Base-by-base conservation (phyloP, 2,329 filamentous ascomycete genomes). In the Penicillium sp. region DNA sequence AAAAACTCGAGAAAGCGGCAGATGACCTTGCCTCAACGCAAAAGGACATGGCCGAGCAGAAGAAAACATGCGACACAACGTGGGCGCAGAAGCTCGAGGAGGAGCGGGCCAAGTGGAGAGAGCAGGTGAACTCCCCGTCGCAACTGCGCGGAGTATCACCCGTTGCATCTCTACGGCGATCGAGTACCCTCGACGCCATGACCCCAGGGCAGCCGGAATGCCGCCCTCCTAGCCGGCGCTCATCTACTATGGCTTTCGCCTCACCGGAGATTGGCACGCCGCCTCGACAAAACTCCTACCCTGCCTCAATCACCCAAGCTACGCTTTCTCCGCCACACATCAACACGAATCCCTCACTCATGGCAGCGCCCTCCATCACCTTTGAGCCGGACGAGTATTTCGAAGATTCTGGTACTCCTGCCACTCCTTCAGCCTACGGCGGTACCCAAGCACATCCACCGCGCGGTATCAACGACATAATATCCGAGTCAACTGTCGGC, bases 401-500 rank as follows among this genome's bases (percentile, higher is more conserved):
- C 54, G 67, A 62, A n/a, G 65, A 68, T 50, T 62, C 68, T 10
- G 59, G 61, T 23, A 73, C 67, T 5, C 69, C 71, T 10, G 63
- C 61, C 12, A 72, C 72, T 2, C 75, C 75, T 16, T 73, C 74
- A 4, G 74, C 71, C 3, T 72, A 68, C 38, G 72, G 69, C 29
- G 71, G 69, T 27, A 66, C 66, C 1, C 69, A 72, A 45, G 71
- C 74, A 7, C 60, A 31, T 45, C 48, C 63, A 48, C 69, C 73
- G 6, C 86, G 87, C 55, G 85, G 88, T 7, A 82, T 89, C 56
- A 88, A 91, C 63, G 92, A 96, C 66, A 88, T 96, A 77, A 83
- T 94, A 31, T 95, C 90, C 2, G 89, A 90, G 7, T 96, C 91
- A 1, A 97, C 93, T 0, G 88, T 91, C 9, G 93, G 87, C 0